A percentile compares a stretch with the other conserved stretches of the same genome.
Evolutionary conservation across 2,329 filamentous ascomycete genomes (phyloP).

Genomic region (Calonectria pteridis): DNA sequence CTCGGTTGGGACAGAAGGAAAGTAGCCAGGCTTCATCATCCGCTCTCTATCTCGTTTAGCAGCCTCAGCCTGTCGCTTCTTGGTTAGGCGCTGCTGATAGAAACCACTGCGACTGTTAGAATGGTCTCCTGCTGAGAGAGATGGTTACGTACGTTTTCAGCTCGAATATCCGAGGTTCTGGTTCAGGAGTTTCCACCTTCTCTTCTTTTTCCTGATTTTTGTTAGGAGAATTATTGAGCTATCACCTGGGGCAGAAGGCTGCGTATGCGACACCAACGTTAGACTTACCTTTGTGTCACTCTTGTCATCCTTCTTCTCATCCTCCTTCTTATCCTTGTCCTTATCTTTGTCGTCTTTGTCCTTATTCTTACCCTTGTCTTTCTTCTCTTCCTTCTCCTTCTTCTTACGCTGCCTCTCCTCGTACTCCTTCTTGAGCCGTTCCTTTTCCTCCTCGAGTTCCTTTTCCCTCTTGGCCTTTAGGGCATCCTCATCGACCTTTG

Average conservation of each 20-base stretch:
- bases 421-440: constrained; percentile 80
- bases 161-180: constrained; percentile 84
- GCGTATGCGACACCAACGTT: background rate
- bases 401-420: constrained; percentile 79
- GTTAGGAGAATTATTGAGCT: background rate
- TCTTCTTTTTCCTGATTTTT: constrained; percentile 38
- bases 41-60: constrained; percentile 87
- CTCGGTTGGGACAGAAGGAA: constrained; percentile 85
- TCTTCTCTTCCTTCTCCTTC: constrained; percentile 70
- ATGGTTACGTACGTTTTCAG: constrained; percentile 75
- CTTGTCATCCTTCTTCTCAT: constrained; percentile 49
- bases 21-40: constrained; percentile 80
- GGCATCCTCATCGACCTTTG: constrained; percentile 77
- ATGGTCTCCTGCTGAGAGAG: rapidly evolving
- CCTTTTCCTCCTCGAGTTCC: constrained; percentile 73
- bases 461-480: constrained; percentile 71
- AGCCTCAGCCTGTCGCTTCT: constrained; percentile 64
- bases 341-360: constrained; percentile 58
- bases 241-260: too few species aligned
- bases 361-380: constrained; percentile 59
- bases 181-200: constrained; percentile 45
- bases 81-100: constrained; percentile 86
- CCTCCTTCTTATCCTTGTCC: constrained; percentile 47
- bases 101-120: constrained; percentile 71
- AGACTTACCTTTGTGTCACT: constrained; percentile 35